A percentile compares a stretch with the other conserved stretches of the same genome.
Evolutionary conservation across 192 early-diverging fungal species (phyloP).

Genomic region (Coemansia guatemalensis): DNA sequence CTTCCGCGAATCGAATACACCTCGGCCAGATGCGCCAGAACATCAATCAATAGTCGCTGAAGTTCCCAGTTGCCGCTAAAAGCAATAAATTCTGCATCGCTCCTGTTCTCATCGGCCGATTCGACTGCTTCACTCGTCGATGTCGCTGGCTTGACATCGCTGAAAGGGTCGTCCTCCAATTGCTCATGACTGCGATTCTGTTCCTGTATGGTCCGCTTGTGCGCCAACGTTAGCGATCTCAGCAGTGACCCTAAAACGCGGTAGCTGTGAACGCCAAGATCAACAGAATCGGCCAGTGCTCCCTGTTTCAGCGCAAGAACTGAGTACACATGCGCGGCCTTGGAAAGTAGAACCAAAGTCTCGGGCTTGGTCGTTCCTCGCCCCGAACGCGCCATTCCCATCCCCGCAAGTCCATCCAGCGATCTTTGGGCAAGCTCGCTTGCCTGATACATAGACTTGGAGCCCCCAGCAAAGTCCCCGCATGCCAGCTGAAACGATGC

Average conservation of each 20-base stretch:
- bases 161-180: slow-evolving; percentile 38
- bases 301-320: slow-evolving; percentile 38
- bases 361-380: slow-evolving; percentile 16
- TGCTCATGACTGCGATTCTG: neutral
- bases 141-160: neutral
- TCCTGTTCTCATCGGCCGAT: slow-evolving; percentile 5
- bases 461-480: slow-evolving; percentile 16
- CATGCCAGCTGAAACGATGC: slow-evolving; percentile 27
- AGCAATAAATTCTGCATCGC: slow-evolving; percentile 24
- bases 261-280: slow-evolving; percentile 44
- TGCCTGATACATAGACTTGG: slow-evolving; percentile 17
- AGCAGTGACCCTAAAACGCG: slow-evolving; percentile 40
- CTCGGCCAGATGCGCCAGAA: slow-evolving; percentile 29
- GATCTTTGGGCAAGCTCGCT: slow-evolving; percentile 14
- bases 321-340: slow-evolving; percentile 31
- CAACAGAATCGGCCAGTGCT: slow-evolving; percentile 37
- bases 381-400: slow-evolving; percentile 11
- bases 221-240: slow-evolving; percentile 20
- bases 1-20: slow-evolving; percentile 45
- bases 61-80: slow-evolving; percentile 44
- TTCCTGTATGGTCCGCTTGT: neutral
- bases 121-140: neutral
- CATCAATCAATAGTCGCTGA: slow-evolving; percentile 42
- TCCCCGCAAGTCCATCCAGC: slow-evolving; percentile 1
- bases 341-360: slow-evolving; percentile 28